Evolutionary conservation across 1,139 yeast genomes (phyloP).

Genomic region (Protomyces lactucae-debilis): DNA sequence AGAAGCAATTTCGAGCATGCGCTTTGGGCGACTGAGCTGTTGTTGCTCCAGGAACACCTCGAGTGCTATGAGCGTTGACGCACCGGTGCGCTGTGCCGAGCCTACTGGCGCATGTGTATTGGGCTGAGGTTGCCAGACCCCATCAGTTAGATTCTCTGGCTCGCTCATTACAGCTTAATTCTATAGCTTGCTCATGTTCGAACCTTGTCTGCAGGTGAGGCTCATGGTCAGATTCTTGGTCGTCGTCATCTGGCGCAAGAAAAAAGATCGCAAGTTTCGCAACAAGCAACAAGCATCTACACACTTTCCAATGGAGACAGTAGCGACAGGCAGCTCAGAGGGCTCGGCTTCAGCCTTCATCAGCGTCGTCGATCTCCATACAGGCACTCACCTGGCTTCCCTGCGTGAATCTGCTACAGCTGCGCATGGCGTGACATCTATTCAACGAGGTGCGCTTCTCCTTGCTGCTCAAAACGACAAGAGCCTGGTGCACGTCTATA

Average conservation of each 20-base stretch:
- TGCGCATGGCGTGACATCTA: slow-evolving; percentile 9
- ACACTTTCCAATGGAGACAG: slow-evolving; percentile 5
- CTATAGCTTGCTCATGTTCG: too few relatives aligned
- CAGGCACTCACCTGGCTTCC: slow-evolving; percentile 27
- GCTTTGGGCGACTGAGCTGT: background rate
- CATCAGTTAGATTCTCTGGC: background rate
- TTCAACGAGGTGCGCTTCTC: slow-evolving; percentile 15
- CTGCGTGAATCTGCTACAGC: slow-evolving; percentile 28
- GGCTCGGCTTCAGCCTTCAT: slow-evolving; percentile 4
- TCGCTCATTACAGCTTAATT: background rate
- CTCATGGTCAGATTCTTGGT: background rate
- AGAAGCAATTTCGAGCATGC: slow-evolving; percentile 17
- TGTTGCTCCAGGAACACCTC: background rate
- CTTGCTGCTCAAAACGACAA: slow-evolving; percentile 49
- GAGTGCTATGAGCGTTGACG: slow-evolving; percentile 4
- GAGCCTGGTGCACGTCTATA: slow-evolving; percentile 69
- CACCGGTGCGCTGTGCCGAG: slow-evolving; percentile 9
- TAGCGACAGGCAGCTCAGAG: background rate
- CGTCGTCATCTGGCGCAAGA: too few relatives aligned
- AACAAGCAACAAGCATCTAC: too few relatives aligned
- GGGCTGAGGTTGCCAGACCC: slow-evolving; percentile 4
- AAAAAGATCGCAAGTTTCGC: too few relatives aligned
- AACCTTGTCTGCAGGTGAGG: background rate
- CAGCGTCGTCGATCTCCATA: slow-evolving; percentile 12
- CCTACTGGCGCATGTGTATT: slow-evolving; percentile 18